Evolutionary conservation across 805 yeast genomes (phyloP).

Genomic region (Spathaspora sp.): DNA sequence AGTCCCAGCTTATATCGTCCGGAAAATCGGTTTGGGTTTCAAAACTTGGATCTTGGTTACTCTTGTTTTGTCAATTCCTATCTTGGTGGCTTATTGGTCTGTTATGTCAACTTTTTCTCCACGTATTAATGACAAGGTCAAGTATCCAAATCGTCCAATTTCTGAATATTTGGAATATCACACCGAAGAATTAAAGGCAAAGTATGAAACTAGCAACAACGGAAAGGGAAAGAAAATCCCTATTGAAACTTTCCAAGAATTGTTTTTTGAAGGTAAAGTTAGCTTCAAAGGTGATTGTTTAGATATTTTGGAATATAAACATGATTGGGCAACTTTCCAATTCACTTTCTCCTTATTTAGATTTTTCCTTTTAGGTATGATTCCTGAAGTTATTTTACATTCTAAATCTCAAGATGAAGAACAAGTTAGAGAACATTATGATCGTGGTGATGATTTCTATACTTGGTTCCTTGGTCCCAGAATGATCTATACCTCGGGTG

Average conservation of each 20-base stretch:
- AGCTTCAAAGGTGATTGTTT: constrained; percentile 84
- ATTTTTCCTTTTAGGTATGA: constrained; percentile 80
- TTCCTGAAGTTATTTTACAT: constrained; percentile 90
- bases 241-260: constrained; percentile 88
- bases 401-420: constrained; percentile 93
- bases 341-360: constrained; percentile 76
- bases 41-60: constrained; percentile 62
- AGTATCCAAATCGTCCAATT: constrained; percentile 72
- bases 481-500: constrained; percentile 90
- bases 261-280: constrained; percentile 79
- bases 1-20: constrained; percentile 60
- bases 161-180: constrained; percentile 81
- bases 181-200: constrained; percentile 60
- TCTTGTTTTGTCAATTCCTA: constrained; percentile 58
- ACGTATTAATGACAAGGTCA: constrained; percentile 72
- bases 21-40: constrained; percentile 67
- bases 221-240: constrained; percentile 78
- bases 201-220: constrained; percentile 50
- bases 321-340: constrained; percentile 84
- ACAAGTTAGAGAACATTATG: constrained; percentile 93
- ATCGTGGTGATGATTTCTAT: constrained; percentile 94
- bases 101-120: constrained; percentile 74
- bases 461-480: constrained; percentile 92
- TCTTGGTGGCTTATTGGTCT: constrained; percentile 82
- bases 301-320: constrained; percentile 80